Base-by-base conservation (phyloP, 169 alveolate species). In the Eimeria mitis region DNA sequence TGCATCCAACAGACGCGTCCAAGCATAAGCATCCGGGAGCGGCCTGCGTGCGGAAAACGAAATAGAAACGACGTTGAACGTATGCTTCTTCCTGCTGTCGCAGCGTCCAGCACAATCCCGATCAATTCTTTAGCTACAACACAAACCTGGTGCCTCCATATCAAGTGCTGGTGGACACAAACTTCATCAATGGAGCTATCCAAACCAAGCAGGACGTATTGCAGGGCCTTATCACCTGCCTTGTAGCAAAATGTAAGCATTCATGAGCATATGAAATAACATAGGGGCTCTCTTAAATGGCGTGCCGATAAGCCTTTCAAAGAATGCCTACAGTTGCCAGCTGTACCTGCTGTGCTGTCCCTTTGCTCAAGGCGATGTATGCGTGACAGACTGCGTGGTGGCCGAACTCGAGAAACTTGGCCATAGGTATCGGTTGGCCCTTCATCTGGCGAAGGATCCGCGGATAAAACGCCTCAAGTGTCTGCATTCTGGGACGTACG, bases 371-470 rank as follows among this genome's bases (percentile, higher is more conserved):
- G 97, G 95, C 83, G 97, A 99, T 88, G 99, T 99, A 5, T 99
- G 99, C 96, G 99, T 99, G 40, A 99, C 99, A 25, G 99, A 99
- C 97, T 99, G 99, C 95, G 99, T 99, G 42, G 98, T 99, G 37
- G 99, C 99, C 6, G 99, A 99, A 98, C 97, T 99, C 96, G 99
- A 99, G 98, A 99, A 99, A 96, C 97, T 99, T 97, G 99, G 99
- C 34, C 99, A 98, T 68, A 98, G 99, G 70, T 99, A 99, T 96
- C 98, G 99, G 85, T 96, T 99, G 76, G 99, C 99, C 25, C 97
- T 99, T 61, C 98, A 98, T 71, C 95, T 99, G 90, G 99, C 99
- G n/a, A 99, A 99, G 97, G 97, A 96, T 70, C 99, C 99, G 11
- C 98, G 99, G 94, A 99, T 99, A 96, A 98, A 97, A 89, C 98